Percentiles rank a stretch among this genome's conserved stretches.
phyloP scores from a whole-genome alignment of 495 filamentous ascomycete genomes.

The Arthonia radiata region DNA sequence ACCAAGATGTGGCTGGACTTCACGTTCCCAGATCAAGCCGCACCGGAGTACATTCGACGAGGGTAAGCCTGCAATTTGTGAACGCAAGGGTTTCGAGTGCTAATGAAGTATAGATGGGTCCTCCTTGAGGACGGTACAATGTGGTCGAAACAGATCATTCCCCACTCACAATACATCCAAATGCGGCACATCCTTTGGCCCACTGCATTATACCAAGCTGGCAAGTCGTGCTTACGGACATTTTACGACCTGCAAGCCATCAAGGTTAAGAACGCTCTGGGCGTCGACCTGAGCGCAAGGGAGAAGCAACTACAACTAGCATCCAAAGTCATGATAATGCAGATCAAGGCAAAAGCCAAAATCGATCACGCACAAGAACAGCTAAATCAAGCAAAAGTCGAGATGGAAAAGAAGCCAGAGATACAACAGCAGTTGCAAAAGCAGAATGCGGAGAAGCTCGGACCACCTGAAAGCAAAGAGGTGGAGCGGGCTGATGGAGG shows the following conservation, averaged over 20 bases:
- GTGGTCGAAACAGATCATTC: slow-evolving; percentile 23
- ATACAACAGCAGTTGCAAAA: too few relatives aligned
- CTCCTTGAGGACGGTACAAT: too few relatives aligned
- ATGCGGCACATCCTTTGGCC: slow-evolving; percentile 19
- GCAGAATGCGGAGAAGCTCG: too few relatives aligned
- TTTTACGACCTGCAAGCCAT: slow-evolving; percentile 9
- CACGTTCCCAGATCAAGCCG: slow-evolving; percentile 30
- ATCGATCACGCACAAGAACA: too few relatives aligned
- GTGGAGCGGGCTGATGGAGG: too few relatives aligned
- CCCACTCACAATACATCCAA: slow-evolving; percentile 14
- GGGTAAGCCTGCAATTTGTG: too few relatives aligned
- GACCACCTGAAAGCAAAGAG: too few relatives aligned
- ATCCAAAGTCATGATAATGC: background rate
- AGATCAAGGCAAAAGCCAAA: too few relatives aligned
- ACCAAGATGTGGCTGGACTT: slow-evolving; percentile 33
- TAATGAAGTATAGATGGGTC: too few relatives aligned
- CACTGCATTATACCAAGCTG: slow-evolving; percentile 12
- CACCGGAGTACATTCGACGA: slow-evolving; percentile 31
- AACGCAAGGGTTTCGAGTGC: too few relatives aligned
- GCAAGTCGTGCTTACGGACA: slow-evolving; percentile 13
- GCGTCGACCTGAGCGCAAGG: slow-evolving; percentile 1
- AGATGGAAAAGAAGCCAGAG: too few relatives aligned
- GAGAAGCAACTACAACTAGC: slow-evolving; percentile 3
- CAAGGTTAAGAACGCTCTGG: slow-evolving; percentile 8
- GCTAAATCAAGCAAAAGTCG: too few relatives aligned